Conservation (phyloP, 2,329 filamentous ascomycete species). For the Byssoonygena ceratinophila region DNA sequence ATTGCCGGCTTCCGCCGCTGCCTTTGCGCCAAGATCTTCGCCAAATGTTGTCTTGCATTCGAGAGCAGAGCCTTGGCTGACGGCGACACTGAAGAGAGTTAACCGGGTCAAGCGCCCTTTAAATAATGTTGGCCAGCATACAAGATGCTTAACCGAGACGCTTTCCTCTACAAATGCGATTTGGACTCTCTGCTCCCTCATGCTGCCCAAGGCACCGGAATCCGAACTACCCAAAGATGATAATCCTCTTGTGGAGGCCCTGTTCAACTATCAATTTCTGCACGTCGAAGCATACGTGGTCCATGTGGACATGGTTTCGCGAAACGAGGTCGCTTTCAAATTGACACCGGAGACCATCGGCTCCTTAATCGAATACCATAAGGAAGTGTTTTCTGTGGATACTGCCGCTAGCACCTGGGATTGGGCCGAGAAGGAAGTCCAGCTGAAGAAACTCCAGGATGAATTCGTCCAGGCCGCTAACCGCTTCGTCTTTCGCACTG, state of each 20-base stretch:
- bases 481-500: conserved; percentile 88
- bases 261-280: conserved; percentile 87
- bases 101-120: conserved; percentile 93
- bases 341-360: conserved; percentile 92
- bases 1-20: conserved; percentile 86
- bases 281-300: conserved; percentile 96
- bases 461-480: conserved; percentile 95
- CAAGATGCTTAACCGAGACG: conserved; percentile 87
- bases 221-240: conserved; percentile 70
- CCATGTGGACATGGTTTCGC: conserved; percentile 96
- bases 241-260: conserved; percentile 71
- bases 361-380: conserved; percentile 85
- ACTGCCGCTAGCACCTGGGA: conserved; percentile 79
- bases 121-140: conserved; percentile 93
- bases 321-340: conserved; percentile 97
- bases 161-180: conserved; percentile 82
- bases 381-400: conserved; percentile 86
- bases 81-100: conserved; percentile 89
- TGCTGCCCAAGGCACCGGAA: conserved; percentile 83
- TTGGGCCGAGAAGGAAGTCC: conserved; percentile 93
- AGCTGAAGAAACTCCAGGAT: conserved; percentile 94
- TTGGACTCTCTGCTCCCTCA: conserved; percentile 86
- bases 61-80: conserved; percentile 94
- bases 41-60: conserved; percentile 89
- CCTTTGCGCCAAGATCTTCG: conserved; percentile 85